phyloP scores from a whole-genome alignment of 106 monocot genomes.

The Narthecium ossifragum region DNA sequence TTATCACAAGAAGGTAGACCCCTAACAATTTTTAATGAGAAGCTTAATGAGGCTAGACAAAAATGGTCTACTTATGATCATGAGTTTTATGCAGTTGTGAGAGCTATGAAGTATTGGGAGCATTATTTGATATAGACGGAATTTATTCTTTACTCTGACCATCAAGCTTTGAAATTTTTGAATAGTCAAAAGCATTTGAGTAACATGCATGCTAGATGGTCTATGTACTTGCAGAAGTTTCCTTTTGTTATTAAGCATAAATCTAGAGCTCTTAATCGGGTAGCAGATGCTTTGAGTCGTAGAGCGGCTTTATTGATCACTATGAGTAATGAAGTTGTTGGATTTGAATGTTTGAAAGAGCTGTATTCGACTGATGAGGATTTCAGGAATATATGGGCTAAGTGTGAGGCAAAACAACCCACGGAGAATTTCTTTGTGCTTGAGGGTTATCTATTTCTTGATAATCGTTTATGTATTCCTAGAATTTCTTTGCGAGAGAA shows the following conservation, averaged over 20 bases:
- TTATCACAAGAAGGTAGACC: background rate
- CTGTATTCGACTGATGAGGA: conserved; percentile 1
- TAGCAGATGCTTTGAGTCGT: conserved; percentile 1
- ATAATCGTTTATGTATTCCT: conserved; percentile 1
- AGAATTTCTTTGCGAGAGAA: background rate
- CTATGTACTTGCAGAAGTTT: background rate
- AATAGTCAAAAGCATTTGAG: background rate
- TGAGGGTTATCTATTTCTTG: background rate
- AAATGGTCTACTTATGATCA: conserved; percentile 1
- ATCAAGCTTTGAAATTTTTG: conserved; percentile 1
- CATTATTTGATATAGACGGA: conserved; percentile 4
- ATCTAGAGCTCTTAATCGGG: background rate
- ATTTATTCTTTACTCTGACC: background rate
- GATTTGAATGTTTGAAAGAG: conserved; percentile 11
- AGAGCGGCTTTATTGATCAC: background rate
- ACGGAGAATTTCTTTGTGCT: conserved; percentile 1
- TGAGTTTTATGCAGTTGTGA: background rate
- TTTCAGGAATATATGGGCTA: conserved; percentile 2
- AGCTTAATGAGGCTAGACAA: background rate
- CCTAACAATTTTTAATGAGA: background rate
- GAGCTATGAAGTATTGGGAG: background rate
- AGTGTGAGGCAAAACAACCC: background rate
- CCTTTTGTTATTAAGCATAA: background rate
- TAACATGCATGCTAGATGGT: background rate
- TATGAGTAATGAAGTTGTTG: background rate